Evolutionary conservation across 257 asterid species (phyloP), one percentile per base, ranked within the genome.

Genomic region (Przewalskia tangutica): DNA sequence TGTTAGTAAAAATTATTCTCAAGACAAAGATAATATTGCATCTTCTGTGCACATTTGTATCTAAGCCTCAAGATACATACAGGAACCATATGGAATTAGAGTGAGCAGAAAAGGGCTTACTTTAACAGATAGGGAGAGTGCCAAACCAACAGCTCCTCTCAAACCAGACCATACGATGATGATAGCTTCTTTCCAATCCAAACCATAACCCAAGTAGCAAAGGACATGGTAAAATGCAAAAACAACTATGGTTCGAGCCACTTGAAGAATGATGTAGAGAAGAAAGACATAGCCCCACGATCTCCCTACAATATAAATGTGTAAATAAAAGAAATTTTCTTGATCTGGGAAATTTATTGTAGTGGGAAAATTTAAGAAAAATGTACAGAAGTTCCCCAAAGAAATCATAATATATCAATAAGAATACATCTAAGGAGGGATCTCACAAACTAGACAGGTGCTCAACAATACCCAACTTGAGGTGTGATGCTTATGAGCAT

Each of bases 151-250:
- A 80, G 83, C 83, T 51, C 83, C 83, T 18, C 83, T 50, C 77
- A 80, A 80, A 80, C 83, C 83, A 63, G 83, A 80, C 83, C 83
- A 80, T 64, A 80, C 53, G 73, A 80, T 11, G 7, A 80, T 63
- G 62, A 27, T 64, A 63, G 83, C 77, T 62, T 80, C 83, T 80
- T 80, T 80, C 83, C 76, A 80, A 80, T 80, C 53, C 83, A 80
- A 36, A 60, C 83, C 83, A 80, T 80, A 80, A 67, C 83, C 83
- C 3, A 80, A 63, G 58, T 80, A 80, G 42, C 77, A 23, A 23
- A 80, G 83, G 48, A 59, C 55, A 54, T 77, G 83, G 40, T 60
- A 80, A 38, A 80, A 80, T 0, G 13, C 17, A 44, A 66, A 66
- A 80, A 80, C 83, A 44, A 80, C 83, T 16, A 80, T 11, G 40